Conservation (phyloP, 805 yeast genomes). For the Brettanomyces bruxellensis region DNA sequence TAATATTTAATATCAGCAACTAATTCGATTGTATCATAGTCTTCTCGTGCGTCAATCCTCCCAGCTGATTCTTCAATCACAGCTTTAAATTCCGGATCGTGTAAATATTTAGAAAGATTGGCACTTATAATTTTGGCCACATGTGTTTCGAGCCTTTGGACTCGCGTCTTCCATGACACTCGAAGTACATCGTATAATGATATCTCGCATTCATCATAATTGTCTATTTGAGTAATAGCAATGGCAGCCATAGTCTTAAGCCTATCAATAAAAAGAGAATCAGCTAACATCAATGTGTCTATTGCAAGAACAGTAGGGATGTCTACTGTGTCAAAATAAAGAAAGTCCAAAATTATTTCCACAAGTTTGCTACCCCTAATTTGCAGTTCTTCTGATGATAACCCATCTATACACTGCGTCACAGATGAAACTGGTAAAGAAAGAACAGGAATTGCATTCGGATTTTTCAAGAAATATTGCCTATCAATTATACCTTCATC, state of each 20-base stretch:
- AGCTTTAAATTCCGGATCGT: constrained; percentile 29
- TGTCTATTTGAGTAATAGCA: constrained; percentile 26
- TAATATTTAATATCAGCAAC: constrained; percentile 71
- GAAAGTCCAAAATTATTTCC: constrained; percentile 27
- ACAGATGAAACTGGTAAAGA: constrained; percentile 7
- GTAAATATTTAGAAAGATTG: constrained; percentile 30
- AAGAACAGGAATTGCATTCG: constrained; percentile 14
- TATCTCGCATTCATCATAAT: constrained; percentile 20
- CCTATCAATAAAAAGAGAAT: constrained; percentile 49
- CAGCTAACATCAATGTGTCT: constrained; percentile 52
- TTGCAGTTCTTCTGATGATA: constrained; percentile 3
- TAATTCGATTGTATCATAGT: constrained; percentile 71
- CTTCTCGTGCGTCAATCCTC: constrained; percentile 48
- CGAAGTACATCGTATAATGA: constrained; percentile 44
- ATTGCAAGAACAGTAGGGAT: constrained; percentile 43
- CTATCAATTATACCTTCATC: constrained; percentile 15
- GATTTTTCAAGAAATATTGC: constrained; percentile 3
- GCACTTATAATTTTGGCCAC: constrained; percentile 52
- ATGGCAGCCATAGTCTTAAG: constrained; percentile 58
- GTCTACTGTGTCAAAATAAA: constrained; percentile 52
- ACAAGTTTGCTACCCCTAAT: neutral
- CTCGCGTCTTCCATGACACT: constrained; percentile 59
- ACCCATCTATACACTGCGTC: neutral
- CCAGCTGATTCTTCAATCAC: constrained; percentile 33
- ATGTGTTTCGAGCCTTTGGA: constrained; percentile 56